phyloP scores from a whole-genome alignment of 2,329 filamentous ascomycete species.

The Magnaporthales sp. region DNA sequence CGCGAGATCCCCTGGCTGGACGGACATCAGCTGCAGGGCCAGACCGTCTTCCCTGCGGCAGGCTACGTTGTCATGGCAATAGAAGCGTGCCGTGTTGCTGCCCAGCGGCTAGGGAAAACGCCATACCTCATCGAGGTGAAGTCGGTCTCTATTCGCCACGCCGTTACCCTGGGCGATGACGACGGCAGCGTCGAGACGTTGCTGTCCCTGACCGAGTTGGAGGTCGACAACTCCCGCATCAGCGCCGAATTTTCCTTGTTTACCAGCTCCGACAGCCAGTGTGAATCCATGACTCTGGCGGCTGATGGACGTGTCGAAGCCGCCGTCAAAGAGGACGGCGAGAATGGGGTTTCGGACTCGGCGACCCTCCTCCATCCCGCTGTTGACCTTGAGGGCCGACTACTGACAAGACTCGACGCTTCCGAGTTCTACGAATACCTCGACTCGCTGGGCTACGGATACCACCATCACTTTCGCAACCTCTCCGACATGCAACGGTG shows the following conservation, averaged over 20 bases:
- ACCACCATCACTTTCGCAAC: not conserved
- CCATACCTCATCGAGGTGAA: not conserved
- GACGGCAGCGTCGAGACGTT: not conserved
- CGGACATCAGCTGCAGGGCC: constrained; percentile 24
- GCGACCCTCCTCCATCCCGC: not conserved
- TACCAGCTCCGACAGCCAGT: not conserved
- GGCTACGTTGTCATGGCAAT: constrained; percentile 2
- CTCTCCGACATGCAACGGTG: not conserved
- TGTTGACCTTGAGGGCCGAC: not conserved
- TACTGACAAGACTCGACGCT: not conserved
- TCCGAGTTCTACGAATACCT: not conserved
- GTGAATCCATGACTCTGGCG: not conserved
- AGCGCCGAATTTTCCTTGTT: not conserved
- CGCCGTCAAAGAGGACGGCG: not conserved
- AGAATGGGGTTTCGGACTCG: no score
- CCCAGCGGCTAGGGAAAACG: not conserved
- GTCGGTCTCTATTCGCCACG: not conserved
- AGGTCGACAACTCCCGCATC: not conserved
- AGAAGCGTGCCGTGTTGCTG: constrained; percentile 1
- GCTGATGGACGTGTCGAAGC: not conserved
- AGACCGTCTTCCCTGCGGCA: constrained; percentile 27
- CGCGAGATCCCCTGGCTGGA: constrained; percentile 26
- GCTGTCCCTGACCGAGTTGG: not conserved
- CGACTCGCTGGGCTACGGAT: not conserved
- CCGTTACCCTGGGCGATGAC: not conserved